These are phyloP conservation scores for Phanerodontia chrysosporium DNA, from an alignment of 768 basidiomycete species.

Conservation along the genomic window DNA sequence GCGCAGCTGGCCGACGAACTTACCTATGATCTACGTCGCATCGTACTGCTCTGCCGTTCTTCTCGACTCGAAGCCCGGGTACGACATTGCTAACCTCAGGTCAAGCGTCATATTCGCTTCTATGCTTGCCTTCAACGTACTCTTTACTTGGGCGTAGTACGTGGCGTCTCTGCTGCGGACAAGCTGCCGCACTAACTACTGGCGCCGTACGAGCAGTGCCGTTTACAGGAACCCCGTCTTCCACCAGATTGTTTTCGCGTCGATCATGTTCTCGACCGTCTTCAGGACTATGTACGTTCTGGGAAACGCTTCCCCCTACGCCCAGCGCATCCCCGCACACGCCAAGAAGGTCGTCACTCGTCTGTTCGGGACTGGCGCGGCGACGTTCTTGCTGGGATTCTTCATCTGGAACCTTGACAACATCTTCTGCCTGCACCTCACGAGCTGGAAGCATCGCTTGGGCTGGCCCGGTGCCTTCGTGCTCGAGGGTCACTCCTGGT, in stretches of 20 bases:
- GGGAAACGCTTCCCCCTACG: constrained; percentile 36
- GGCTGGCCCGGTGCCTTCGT: constrained; percentile 68
- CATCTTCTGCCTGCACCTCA: constrained; percentile 60
- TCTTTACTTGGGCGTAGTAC: constrained; percentile 75
- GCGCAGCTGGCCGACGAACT: constrained; percentile 80
- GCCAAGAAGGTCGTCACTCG: constrained; percentile 37
- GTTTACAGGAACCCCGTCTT: constrained; percentile 72
- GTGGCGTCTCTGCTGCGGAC: constrained; percentile 25
- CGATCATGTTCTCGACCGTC: constrained; percentile 45
- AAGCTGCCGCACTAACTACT: not conserved
- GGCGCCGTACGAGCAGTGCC: constrained; percentile 36
- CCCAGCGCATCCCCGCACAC: constrained; percentile 37
- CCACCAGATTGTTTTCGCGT: constrained; percentile 72
- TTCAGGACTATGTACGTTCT: constrained; percentile 52
- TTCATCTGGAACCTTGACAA: constrained; percentile 81
- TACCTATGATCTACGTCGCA: constrained; percentile 77
- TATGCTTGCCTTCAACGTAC: constrained; percentile 44
- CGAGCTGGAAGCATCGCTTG: constrained; percentile 47
- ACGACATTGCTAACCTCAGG: constrained; percentile 34
- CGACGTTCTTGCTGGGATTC: constrained; percentile 60
- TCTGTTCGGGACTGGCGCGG: constrained; percentile 50
- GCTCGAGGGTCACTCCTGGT: constrained; percentile 75
- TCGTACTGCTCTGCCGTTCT: constrained; percentile 57
- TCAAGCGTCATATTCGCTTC: constrained; percentile 35
- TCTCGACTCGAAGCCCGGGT: constrained; percentile 55